phyloP scores from a whole-genome alignment of 108 stramenopile genomes.

The Cyclotella sp. region DNA sequence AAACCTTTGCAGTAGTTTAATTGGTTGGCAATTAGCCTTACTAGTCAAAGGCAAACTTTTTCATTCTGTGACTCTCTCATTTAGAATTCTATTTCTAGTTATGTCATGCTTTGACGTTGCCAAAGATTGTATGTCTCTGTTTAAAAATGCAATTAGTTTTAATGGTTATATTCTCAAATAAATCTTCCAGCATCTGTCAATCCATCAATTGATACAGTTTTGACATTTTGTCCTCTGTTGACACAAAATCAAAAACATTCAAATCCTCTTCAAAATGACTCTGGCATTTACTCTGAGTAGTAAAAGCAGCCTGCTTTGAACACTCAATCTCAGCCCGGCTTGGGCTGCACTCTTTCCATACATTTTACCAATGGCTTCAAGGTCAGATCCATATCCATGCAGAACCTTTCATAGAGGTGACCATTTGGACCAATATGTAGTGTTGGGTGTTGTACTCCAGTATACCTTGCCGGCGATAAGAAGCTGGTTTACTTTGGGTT shows the following conservation, averaged over 20 bases:
- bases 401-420: constrained; percentile 66
- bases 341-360: constrained; percentile 80
- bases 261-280: constrained; percentile 76
- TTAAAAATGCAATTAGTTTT: neutral
- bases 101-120: no score
- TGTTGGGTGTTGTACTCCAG: constrained; percentile 65
- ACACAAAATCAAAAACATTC: constrained; percentile 78
- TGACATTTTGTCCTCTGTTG: constrained; percentile 71
- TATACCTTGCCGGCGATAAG: constrained; percentile 65
- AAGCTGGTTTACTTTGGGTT: constrained; percentile 79
- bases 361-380: constrained; percentile 72
- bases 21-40: neutral
- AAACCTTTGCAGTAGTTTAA: neutral
- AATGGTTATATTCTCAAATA: neutral
- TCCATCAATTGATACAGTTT: constrained; percentile 34
- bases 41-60: no score
- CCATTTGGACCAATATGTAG: constrained; percentile 77
- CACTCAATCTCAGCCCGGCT: constrained; percentile 79
- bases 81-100: no score
- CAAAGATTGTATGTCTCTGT: no score
- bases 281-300: constrained; percentile 65
- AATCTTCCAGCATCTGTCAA: neutral
- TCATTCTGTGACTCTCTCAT: no score
- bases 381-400: constrained; percentile 39
- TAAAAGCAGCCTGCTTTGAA: constrained; percentile 72